Percentiles rank a stretch among this genome's conserved stretches.
Conservation (phyloP, 352 stramenopile species). For the Pythium vanterpoolii region DNA sequence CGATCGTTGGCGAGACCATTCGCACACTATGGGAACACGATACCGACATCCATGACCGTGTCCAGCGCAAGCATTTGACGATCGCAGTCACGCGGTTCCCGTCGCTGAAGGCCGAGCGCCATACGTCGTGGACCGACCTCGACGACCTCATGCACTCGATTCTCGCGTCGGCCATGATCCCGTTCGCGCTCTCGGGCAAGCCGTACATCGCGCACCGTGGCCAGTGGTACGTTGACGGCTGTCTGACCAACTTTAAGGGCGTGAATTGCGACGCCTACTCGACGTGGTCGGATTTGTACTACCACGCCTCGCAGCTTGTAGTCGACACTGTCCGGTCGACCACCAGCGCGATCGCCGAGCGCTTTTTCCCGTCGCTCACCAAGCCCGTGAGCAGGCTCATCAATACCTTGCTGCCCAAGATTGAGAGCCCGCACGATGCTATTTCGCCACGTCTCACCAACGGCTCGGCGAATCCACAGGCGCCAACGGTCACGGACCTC, state of each 20-base stretch:
- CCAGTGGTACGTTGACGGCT: constrained; percentile 69
- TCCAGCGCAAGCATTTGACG: constrained; percentile 35
- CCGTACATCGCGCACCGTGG: constrained; percentile 58
- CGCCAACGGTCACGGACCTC: background rate
- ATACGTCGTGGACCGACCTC: constrained; percentile 49
- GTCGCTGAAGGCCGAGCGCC: constrained; percentile 47
- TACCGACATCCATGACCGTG: constrained; percentile 40
- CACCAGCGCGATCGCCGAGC: constrained; percentile 35
- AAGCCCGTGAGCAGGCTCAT: constrained; percentile 47
- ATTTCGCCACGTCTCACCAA: constrained; percentile 35
- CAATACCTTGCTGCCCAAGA: constrained; percentile 37
- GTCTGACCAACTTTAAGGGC: constrained; percentile 71
- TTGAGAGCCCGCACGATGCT: constrained; percentile 46
- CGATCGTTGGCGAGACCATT: constrained; percentile 49
- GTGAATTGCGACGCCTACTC: constrained; percentile 57
- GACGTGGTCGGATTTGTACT: constrained; percentile 52
- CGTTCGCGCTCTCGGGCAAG: constrained; percentile 60
- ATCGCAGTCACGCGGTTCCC: constrained; percentile 68
- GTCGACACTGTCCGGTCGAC: constrained; percentile 37
- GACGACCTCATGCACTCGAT: constrained; percentile 70
- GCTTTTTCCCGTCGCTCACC: constrained; percentile 39
- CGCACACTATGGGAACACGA: constrained; percentile 54
- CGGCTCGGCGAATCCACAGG: constrained; percentile 18
- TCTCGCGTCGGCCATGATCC: constrained; percentile 58
- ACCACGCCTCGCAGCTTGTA: constrained; percentile 45